Evolutionary conservation across 345 rosid genomes (phyloP).

Genomic region (Tarenaya hassleriana): DNA sequence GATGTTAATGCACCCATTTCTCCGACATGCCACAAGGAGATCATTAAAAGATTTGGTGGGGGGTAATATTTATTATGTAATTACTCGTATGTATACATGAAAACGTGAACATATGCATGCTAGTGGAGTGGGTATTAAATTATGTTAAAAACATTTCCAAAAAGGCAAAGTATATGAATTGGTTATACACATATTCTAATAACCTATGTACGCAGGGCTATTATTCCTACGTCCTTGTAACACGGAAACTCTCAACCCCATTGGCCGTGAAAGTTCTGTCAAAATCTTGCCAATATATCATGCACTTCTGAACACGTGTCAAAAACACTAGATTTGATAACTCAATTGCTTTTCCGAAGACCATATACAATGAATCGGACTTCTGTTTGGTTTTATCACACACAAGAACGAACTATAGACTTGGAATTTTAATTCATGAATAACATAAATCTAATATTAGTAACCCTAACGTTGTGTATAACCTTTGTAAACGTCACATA

Average conservation of each 20-base stretch:
- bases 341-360: not conserved
- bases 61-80: slow-evolving; percentile 12
- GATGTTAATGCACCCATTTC: slow-evolving; percentile 24
- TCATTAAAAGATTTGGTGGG: slow-evolving; percentile 27
- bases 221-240: slow-evolving; percentile 18
- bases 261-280: slow-evolving; percentile 23
- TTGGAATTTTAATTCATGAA: too few relatives aligned
- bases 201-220: slow-evolving; percentile 22
- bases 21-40: slow-evolving; percentile 30
- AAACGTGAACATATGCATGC: slow-evolving; percentile 15
- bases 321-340: slow-evolving; percentile 7
- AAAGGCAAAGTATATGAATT: not conserved
- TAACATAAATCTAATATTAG: too few relatives aligned
- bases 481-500: too few relatives aligned
- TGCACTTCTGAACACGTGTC: slow-evolving; percentile 19
- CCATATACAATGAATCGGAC: not conserved
- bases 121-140: slow-evolving; percentile 11
- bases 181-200: slow-evolving; percentile 7
- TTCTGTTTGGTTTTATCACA: not conserved
- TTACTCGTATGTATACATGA: not conserved
- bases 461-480: too few relatives aligned
- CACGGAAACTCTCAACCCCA: slow-evolving; percentile 4
- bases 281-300: slow-evolving; percentile 8
- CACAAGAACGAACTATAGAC: too few relatives aligned
- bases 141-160: too few relatives aligned